Conservation (phyloP, 257 asterid genomes). For the Salvia hispanica region DNA sequence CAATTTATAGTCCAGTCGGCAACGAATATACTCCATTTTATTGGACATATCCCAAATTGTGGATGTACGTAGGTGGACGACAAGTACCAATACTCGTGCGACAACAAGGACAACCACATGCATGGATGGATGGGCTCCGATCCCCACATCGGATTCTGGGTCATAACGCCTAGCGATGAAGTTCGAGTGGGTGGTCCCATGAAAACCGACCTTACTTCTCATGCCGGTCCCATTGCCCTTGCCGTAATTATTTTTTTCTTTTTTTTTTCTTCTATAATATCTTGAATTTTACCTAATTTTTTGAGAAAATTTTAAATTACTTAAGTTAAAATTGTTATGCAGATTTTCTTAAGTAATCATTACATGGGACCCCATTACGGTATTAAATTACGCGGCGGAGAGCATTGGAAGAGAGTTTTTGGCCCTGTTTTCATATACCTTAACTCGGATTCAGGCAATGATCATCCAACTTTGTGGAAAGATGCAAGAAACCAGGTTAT, state of each 20-base stretch:
- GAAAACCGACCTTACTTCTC: constrained; percentile 79
- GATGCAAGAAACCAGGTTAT: constrained; percentile 63
- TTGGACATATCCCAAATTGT: too few relatives aligned
- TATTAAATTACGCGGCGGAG: constrained; percentile 44
- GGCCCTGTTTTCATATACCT: constrained; percentile 56
- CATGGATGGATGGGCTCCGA: constrained; percentile 65
- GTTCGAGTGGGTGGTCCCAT: constrained; percentile 67
- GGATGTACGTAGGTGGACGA: constrained; percentile 51
- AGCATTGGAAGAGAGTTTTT: constrained; percentile 54
- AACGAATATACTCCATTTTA: too few relatives aligned
- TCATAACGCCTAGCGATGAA: constrained; percentile 70
- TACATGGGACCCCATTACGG: constrained; percentile 50
- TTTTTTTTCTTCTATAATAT: too few relatives aligned
- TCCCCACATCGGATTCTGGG: constrained; percentile 62
- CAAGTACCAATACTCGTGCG: constrained; percentile 60
- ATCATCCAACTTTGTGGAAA: constrained; percentile 59
- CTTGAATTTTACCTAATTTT: too few relatives aligned
- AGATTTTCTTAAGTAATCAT: constrained; percentile 59
- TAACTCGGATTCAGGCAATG: constrained; percentile 47
- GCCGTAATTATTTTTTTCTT: not conserved
- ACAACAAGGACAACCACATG: constrained; percentile 48
- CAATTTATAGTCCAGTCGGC: too few relatives aligned
- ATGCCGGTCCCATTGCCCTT: constrained; percentile 63
- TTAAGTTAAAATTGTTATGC: constrained; percentile 41
- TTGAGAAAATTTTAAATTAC: too few relatives aligned